A percentile compares a stretch with the other conserved stretches of the same genome.
phyloP scores from a whole-genome alignment of 108 stramenopile genomes.

The Discostella stelligeroides region DNA sequence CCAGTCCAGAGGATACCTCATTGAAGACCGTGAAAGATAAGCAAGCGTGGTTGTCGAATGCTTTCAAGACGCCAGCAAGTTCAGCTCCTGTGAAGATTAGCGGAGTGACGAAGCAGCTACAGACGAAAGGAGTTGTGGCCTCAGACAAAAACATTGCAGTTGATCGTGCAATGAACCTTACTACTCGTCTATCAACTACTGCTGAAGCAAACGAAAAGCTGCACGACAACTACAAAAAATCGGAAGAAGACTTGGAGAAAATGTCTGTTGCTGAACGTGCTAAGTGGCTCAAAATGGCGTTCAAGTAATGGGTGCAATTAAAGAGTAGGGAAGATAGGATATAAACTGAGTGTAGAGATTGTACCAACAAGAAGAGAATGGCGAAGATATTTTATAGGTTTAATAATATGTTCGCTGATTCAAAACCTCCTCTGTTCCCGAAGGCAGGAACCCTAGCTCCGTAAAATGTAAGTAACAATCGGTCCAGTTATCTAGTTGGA shows the following conservation, averaged over 20 bases:
- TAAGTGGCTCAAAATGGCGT: slow-evolving; percentile 41
- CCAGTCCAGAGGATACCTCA: slow-evolving; percentile 13
- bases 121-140: background rate
- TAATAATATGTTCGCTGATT: no score
- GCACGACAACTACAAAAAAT: background rate
- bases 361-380: no score
- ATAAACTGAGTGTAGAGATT: background rate
- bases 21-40: slow-evolving; percentile 66
- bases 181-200: background rate
- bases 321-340: background rate
- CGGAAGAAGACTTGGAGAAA: slow-evolving; percentile 2
- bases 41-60: slow-evolving; percentile 68
- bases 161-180: background rate
- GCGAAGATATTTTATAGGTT: no score
- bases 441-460: no score
- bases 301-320: slow-evolving; percentile 12
- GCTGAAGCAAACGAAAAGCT: background rate
- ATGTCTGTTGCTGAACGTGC: slow-evolving; percentile 47
- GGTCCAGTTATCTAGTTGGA: no score
- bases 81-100: background rate
- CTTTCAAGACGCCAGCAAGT: slow-evolving; percentile 55
- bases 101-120: background rate
- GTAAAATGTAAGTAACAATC: no score
- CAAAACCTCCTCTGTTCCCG: no score
- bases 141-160: background rate